Evolutionary conservation across 2,329 filamentous ascomycete genomes (phyloP).

Genomic region (Plenodomus biglobosus): DNA sequence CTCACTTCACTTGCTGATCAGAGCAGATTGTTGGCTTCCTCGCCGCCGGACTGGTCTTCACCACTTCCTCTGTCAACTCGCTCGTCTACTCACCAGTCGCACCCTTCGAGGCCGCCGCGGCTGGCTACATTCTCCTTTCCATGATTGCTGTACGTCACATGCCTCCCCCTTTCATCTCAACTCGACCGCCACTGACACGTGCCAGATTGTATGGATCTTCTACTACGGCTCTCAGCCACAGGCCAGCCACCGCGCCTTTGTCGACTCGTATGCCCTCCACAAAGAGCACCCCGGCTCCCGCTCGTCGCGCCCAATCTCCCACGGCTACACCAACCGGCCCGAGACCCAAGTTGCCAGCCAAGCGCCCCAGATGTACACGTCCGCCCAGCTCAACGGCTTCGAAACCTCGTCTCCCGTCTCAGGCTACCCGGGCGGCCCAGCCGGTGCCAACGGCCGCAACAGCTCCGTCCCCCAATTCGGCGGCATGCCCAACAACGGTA

Average conservation of each 20-base stretch:
- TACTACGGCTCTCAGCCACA: conserved; percentile 95
- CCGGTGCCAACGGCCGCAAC: conserved; percentile 60
- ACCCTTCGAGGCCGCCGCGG: conserved; percentile 80
- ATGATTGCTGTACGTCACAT: conserved; percentile 77
- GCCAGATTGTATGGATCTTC: conserved; percentile 94
- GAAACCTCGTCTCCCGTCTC: conserved; percentile 90
- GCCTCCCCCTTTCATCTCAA: neutral
- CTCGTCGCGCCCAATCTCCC: conserved; percentile 71
- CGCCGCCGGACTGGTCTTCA: conserved; percentile 77
- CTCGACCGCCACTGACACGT: neutral
- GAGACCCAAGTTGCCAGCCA: conserved; percentile 73
- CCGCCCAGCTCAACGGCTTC: conserved; percentile 90
- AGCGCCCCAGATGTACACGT: conserved; percentile 96
- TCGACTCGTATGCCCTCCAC: conserved; percentile 92
- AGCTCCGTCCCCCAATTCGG: conserved; percentile 56
- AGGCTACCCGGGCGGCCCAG: conserved; percentile 61
- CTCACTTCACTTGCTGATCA: conserved; percentile 22
- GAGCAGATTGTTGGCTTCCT: conserved; percentile 80
- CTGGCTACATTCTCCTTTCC: conserved; percentile 89
- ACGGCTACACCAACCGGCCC: conserved; percentile 72
- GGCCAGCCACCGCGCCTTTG: conserved; percentile 81
- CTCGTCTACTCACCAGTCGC: conserved; percentile 76
- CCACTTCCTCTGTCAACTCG: conserved; percentile 81
- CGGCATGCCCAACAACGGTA: conserved; percentile 19
- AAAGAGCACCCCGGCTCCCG: conserved; percentile 71